Conservation (phyloP, 441 rosid genomes). For the Gossypium schwendimanii region DNA sequence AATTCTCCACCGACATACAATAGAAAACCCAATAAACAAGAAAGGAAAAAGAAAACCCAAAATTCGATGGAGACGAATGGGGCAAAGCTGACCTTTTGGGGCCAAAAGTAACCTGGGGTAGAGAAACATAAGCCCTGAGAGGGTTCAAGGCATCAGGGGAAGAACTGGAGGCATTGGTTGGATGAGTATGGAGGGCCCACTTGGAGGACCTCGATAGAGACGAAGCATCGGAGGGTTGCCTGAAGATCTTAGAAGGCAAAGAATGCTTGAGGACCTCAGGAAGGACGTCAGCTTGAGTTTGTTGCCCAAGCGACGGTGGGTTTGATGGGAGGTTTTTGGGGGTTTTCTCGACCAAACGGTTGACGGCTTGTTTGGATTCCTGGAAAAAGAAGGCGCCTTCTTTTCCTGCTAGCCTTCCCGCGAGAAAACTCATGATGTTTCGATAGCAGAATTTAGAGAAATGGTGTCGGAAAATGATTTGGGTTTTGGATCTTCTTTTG, state of each 20-base stretch:
- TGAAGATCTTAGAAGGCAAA: constrained; percentile 55
- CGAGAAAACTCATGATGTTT: constrained; percentile 67
- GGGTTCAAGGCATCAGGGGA: constrained; percentile 71
- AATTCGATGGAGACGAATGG: background rate
- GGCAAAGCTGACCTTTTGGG: constrained; percentile 52
- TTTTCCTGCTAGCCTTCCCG: constrained; percentile 75
- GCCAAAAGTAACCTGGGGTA: constrained; percentile 89
- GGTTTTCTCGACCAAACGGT: constrained; percentile 67
- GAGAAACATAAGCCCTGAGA: constrained; percentile 63
- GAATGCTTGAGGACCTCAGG: constrained; percentile 82
- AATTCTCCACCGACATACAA: background rate
- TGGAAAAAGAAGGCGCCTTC: constrained; percentile 85
- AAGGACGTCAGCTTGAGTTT: constrained; percentile 63
- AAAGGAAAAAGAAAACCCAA: constrained; percentile 2
- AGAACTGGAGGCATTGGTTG: constrained; percentile 23
- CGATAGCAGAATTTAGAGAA: background rate
- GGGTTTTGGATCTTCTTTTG: background rate
- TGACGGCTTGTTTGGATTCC: constrained; percentile 81
- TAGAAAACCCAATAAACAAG: background rate
- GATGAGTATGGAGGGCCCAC: constrained; percentile 54
- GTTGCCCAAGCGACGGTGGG: constrained; percentile 11
- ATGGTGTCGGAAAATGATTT: background rate
- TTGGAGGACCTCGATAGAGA: constrained; percentile 63
- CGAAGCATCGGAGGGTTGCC: constrained; percentile 47
- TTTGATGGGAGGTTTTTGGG: constrained; percentile 21